Base-by-base conservation (phyloP, 805 yeast genomes). In the Komagataella kurtzmanii region DNA sequence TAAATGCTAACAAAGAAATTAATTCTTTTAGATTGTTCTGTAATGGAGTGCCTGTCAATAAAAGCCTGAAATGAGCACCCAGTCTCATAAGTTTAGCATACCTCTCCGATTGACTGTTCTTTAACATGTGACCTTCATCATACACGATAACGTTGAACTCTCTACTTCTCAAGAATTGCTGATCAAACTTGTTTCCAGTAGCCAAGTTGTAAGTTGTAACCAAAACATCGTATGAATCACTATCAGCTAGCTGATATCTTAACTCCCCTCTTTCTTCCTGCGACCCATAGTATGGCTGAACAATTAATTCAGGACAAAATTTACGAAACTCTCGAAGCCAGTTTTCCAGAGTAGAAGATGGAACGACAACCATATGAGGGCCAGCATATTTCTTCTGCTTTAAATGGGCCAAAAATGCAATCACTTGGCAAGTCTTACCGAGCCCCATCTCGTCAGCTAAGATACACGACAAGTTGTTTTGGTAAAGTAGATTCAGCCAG, bases 361-460 rank as follows among this genome's bases (percentile, higher is more conserved):
- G 99, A 24, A 95, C 98, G 40, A 93, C 93, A 40, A 93, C 85
- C 54, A 93, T 70, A 72, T 93, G 98, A 1, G 97, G 97, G 0
- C 95, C 95, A 1, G 65, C 63, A 49, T 72, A 70, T 6, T 68
- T 64, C 24, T 66, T 67, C 58, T 86, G 83, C 61, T 88, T 88
- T 60, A 93, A 73, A 61, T 85, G 82, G 1, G 98, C 89, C 62
- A 93, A 69, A 62, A 93, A 93, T 6, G 97, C 77, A 67, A 93
- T 91, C 36, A 93, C 96, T 68, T 93, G 98, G 64, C 96, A 85
- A 0, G 99, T 93, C 64, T 93, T 93, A 54, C 99, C 99, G 49
- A 93, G 72, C 4, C 96, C 99, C 99, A 93, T 93, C 65, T 93
- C 99, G 69, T 93, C 99, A 0, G 99, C 99, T 49, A 93, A 71